A percentile compares a stretch with the other conserved stretches of the same genome.
Conservation (phyloP, 2,329 filamentous ascomycete species). For the Davidsoniella eucalypti region DNA sequence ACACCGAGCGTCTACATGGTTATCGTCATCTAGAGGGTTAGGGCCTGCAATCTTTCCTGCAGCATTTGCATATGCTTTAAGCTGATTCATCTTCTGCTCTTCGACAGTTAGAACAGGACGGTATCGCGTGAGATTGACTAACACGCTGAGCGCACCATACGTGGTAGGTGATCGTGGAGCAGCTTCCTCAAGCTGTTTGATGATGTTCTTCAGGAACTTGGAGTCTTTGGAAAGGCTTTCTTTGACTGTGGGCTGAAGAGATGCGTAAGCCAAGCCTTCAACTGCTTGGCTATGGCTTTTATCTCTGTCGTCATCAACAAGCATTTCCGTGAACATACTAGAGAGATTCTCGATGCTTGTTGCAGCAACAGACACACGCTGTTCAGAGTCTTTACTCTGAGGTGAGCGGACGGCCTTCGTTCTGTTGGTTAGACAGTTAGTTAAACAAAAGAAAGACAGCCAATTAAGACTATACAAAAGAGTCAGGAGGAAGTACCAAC, state of each 20-base stretch:
- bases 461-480: conserved; percentile 10
- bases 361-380: conserved; percentile 34
- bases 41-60: conserved; percentile 46
- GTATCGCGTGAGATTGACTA: conserved; percentile 73
- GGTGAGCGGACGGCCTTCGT: conserved; percentile 36
- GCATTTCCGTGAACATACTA: conserved; percentile 47
- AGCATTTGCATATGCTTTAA: conserved; percentile 88
- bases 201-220: conserved; percentile 51
- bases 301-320: conserved; percentile 32
- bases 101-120: conserved; percentile 67
- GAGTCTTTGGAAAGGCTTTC: conserved; percentile 58
- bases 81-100: conserved; percentile 76
- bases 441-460: conserved; percentile 18
- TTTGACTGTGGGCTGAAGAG: conserved; percentile 70
- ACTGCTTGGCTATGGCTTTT: conserved; percentile 41
- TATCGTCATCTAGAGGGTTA: conserved; percentile 58
- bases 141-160: conserved; percentile 73
- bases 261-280: conserved; percentile 84
- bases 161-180: conserved; percentile 52
- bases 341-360: conserved; percentile 51
- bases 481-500: conserved; percentile 22
- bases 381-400: conserved; percentile 23
- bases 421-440: conserved; percentile 30
- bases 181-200: conserved; percentile 43
- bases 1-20: conserved; percentile 61